These are phyloP conservation scores for Ochromonas danica DNA, from an alignment of 108 stramenopile species.

Conservation along the genomic window DNA sequence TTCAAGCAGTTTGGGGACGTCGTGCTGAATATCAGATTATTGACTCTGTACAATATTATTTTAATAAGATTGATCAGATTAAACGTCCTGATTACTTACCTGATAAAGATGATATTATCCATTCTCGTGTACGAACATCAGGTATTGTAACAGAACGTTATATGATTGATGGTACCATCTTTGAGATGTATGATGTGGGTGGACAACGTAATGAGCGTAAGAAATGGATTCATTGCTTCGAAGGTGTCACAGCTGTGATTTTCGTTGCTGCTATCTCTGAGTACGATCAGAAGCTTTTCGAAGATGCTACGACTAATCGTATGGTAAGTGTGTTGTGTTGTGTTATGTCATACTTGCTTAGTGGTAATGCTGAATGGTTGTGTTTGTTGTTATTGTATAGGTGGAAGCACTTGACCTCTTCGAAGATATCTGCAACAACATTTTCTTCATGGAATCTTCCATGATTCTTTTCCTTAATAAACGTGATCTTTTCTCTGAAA, in stretches of 20 bases:
- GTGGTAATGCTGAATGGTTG: not conserved
- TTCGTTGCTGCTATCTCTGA: slow-evolving; percentile 69
- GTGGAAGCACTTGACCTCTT: slow-evolving; percentile 64
- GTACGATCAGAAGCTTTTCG: slow-evolving; percentile 70
- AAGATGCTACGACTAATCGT: slow-evolving; percentile 56
- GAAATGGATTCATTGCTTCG: slow-evolving; percentile 67
- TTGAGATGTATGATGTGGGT: slow-evolving; percentile 66
- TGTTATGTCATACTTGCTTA: not conserved
- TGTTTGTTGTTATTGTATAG: slow-evolving; percentile 5
- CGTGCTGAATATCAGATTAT: slow-evolving; percentile 58
- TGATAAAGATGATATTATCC: slow-evolving; percentile 56
- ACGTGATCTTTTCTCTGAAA: slow-evolving; percentile 94
- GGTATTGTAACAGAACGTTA: slow-evolving; percentile 60
- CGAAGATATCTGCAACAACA: slow-evolving; percentile 83
- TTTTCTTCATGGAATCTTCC: slow-evolving; percentile 83
- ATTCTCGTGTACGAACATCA: slow-evolving; percentile 59
- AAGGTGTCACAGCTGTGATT: slow-evolving; percentile 69
- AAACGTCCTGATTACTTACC: slow-evolving; percentile 52
- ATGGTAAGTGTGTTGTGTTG: slow-evolving; percentile 39
- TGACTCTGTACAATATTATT: slow-evolving; percentile 62
- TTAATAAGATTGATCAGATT: slow-evolving; percentile 58
- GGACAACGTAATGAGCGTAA: slow-evolving; percentile 65
- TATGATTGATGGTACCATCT: slow-evolving; percentile 55
- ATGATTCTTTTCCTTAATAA: slow-evolving; percentile 97
- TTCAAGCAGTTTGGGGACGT: slow-evolving; percentile 53